Base-by-base conservation (phyloP, 164 flowering plant species). In the Aristolochia contorta region DNA sequence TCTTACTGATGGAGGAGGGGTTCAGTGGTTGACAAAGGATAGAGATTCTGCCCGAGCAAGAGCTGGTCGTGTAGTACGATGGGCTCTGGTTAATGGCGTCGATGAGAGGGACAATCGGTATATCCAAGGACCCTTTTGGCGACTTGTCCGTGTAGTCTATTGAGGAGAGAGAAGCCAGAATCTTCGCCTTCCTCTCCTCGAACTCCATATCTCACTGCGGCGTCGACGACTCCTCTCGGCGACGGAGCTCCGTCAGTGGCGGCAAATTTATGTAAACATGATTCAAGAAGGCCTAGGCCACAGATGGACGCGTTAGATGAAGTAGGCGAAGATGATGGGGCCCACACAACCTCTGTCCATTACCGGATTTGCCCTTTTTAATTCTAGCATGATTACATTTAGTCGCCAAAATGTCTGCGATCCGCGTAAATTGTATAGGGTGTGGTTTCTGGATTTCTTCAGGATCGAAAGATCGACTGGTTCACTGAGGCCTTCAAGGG, bases 1-100 rank as follows among this genome's bases (percentile, higher is more conserved):
- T 85, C 62, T 79, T 77, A 41, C 64, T 56, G 61, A 60, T 47
- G 59, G 71, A 18, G 56, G 61, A 10, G 57, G 68, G 20, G 68
- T 59, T 74, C 61, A 67, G 55, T 58, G 90, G 87, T 59, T 82
- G 87, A 61, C 84, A 74, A 69, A 92, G 85, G 76, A 89, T 78
- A 68, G 98, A 89, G 76, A 89, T 83, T 12, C 96, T 83, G 65
- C 98, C 98, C 37, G 96, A 89, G 75, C 96, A 92, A 56, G 98
- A 92, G 75, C 91, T 84, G 73, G 98, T 92, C 76, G 95, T 85
- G 93, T 78, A 89, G 82, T 74, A 87, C 7, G 80, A 79, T 18
- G 89, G 84, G 69, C 85, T 83, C 33, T 49, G 63, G 68, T 92
- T 92, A 58, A 89, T 52, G 72, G 81, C 12, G 55, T 77, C 55